Conservation (phyloP, 1,284 basidiomycete genomes). For the Ustilago tritici region DNA sequence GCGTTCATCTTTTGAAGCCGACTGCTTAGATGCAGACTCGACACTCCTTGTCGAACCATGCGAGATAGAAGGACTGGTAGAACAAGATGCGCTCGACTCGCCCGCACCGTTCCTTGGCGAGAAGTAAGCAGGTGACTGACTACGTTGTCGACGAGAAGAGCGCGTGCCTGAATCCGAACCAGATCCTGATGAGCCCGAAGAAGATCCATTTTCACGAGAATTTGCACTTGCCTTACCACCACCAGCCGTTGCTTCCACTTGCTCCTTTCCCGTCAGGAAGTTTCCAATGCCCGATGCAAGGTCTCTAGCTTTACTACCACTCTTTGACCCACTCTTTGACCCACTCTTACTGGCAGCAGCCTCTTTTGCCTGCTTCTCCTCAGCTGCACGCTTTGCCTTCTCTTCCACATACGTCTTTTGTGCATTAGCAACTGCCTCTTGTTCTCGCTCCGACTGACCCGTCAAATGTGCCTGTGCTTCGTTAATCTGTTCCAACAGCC, state of each 20-base stretch:
- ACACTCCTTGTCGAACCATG: conserved; percentile 30
- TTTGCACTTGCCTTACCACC: conserved; percentile 13
- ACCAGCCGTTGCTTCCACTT: conserved; percentile 2
- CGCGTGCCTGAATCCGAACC: conserved; percentile 32
- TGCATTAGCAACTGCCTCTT: conserved; percentile 30
- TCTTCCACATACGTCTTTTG: conserved; percentile 47
- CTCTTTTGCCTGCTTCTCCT: conserved; percentile 42
- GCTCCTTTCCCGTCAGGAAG: conserved; percentile 32
- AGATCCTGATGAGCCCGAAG: conserved; percentile 18
- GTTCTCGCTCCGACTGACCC: conserved; percentile 37
- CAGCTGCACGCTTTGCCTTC: conserved; percentile 40
- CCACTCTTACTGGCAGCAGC: conserved; percentile 21
- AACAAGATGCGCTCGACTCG: conserved; percentile 39
- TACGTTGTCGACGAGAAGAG: conserved; percentile 31
- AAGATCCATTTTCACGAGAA: conserved; percentile 16
- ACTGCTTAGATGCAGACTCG: conserved; percentile 13
- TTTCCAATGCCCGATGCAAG: conserved; percentile 33
- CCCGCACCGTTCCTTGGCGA: conserved; percentile 34
- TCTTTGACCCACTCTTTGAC: conserved; percentile 15
- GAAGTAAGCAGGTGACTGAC: conserved; percentile 46
- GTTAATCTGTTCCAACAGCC: conserved; percentile 48
- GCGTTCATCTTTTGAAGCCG: conserved; percentile 16
- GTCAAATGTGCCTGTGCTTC: conserved; percentile 30
- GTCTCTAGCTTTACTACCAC: conserved; percentile 25
- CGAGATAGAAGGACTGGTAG: conserved; percentile 38